These are phyloP conservation scores for Neurospora sp. DNA, from an alignment of 2,329 filamentous ascomycete genomes.

Conservation along the genomic window DNA sequence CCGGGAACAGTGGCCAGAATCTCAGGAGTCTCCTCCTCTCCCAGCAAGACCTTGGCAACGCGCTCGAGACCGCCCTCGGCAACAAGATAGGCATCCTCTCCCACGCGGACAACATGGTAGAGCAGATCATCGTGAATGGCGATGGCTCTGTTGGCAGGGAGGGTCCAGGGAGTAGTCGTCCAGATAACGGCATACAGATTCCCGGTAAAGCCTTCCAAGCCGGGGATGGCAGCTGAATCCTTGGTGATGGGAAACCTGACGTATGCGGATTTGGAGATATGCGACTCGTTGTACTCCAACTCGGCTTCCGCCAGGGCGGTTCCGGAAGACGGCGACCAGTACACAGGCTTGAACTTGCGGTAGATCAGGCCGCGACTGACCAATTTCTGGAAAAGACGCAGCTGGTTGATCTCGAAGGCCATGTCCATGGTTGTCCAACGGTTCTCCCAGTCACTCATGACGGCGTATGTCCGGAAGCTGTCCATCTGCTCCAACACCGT, in stretches of 20 bases:
- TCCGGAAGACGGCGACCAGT: slow-evolving; percentile 72
- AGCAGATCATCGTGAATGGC: slow-evolving; percentile 66
- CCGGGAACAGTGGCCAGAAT: slow-evolving; percentile 53
- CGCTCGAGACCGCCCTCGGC: slow-evolving; percentile 61
- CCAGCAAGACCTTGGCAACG: slow-evolving; percentile 39
- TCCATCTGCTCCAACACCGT: slow-evolving; percentile 66
- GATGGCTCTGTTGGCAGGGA: slow-evolving; percentile 87
- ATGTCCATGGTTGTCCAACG: slow-evolving; percentile 73
- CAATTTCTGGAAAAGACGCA: slow-evolving; percentile 68
- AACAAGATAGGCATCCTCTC: slow-evolving; percentile 55
- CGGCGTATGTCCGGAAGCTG: slow-evolving; percentile 61
- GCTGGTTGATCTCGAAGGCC: slow-evolving; percentile 63
- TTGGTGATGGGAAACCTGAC: slow-evolving; percentile 64
- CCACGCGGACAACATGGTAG: slow-evolving; percentile 58
- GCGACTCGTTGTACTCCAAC: slow-evolving; percentile 70
- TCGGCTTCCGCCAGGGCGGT: slow-evolving; percentile 79
- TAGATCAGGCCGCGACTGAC: slow-evolving; percentile 66
- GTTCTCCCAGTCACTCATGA: slow-evolving; percentile 74
- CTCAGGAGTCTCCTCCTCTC: slow-evolving; percentile 29
- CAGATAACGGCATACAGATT: slow-evolving; percentile 77
- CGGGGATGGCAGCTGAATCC: slow-evolving; percentile 7
- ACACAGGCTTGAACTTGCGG: slow-evolving; percentile 70
- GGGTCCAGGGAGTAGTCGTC: slow-evolving; percentile 97
- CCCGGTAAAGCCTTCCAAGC: slow-evolving; percentile 30
- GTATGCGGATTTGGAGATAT: slow-evolving; percentile 64